These are phyloP conservation scores for Carpinus viminea DNA, from an alignment of 306 rosid genomes.

Conservation along the genomic window DNA sequence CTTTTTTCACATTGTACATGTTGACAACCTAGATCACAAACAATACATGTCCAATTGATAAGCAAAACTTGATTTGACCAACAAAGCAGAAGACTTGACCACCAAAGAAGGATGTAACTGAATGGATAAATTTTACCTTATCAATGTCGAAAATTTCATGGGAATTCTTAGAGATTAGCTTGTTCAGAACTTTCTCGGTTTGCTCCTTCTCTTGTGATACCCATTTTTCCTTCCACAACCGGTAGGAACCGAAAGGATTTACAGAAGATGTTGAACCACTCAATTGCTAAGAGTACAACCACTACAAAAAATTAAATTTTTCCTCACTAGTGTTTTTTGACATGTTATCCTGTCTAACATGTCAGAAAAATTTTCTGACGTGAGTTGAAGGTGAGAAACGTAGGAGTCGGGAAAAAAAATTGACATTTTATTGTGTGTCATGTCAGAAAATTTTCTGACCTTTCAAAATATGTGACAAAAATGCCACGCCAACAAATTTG, in stretches of 20 bases:
- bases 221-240: conserved; percentile 68
- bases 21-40: conserved; percentile 62
- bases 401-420: too few relatives aligned
- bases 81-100: conserved; percentile 5
- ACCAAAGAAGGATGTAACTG: neutral
- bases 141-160: conserved; percentile 75
- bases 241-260: conserved; percentile 70
- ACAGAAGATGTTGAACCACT: conserved; percentile 18
- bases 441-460: too few relatives aligned
- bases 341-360: too few relatives aligned
- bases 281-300: neutral
- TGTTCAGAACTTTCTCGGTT: conserved; percentile 81
- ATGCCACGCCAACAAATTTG: too few relatives aligned
- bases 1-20: conserved; percentile 74
- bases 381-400: too few relatives aligned
- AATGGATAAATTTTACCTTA: conserved; percentile 52
- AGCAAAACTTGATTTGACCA: too few relatives aligned
- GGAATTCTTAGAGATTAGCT: conserved; percentile 76
- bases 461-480: too few relatives aligned
- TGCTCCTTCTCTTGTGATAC: conserved; percentile 68
- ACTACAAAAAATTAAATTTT: too few relatives aligned
- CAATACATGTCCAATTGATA: neutral
- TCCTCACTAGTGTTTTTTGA: too few relatives aligned
- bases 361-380: too few relatives aligned
- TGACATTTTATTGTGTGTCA: too few relatives aligned